Percentiles rank a stretch among this genome's conserved stretches.
Evolutionary conservation across 192 early-diverging fungal genomes (phyloP).

Genomic region (Cetraspora pellucida): DNA sequence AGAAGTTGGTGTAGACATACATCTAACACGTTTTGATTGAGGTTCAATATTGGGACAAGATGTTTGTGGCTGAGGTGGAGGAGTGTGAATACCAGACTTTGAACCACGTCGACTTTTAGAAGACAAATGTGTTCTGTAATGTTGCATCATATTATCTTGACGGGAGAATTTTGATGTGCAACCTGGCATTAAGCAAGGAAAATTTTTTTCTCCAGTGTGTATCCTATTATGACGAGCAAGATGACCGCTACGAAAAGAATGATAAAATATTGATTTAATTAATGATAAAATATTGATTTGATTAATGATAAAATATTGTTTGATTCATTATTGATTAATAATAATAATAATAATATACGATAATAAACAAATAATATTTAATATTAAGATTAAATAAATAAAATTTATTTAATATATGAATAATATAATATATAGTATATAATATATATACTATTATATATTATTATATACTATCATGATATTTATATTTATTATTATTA

Average conservation of each 20-base stretch:
- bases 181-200: conserved; percentile 64
- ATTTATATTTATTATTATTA: neutral
- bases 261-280: neutral
- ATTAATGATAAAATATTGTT: no score
- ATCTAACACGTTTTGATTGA: no score
- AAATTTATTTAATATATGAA: no score
- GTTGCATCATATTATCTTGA: conserved; percentile 89
- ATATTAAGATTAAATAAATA: no score
- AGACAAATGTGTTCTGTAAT: conserved; percentile 80
- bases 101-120: conserved; percentile 61
- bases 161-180: conserved; percentile 77
- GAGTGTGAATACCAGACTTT: neutral
- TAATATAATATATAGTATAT: no score
- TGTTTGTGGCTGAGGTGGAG: neutral
- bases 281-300: neutral
- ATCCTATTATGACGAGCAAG: conserved; percentile 80
- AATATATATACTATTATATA: neutral
- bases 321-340: no score
- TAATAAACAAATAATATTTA: no score
- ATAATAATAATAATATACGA: no score
- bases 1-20: no score
- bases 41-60: no score
- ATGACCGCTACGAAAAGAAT: conserved; percentile 61
- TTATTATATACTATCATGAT: neutral
- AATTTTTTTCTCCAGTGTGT: conserved; percentile 84